A percentile compares a stretch with the other conserved stretches of the same genome.
Evolutionary conservation across 352 stramenopile species (phyloP).

Genomic region (Elongisporangium anandrum): DNA sequence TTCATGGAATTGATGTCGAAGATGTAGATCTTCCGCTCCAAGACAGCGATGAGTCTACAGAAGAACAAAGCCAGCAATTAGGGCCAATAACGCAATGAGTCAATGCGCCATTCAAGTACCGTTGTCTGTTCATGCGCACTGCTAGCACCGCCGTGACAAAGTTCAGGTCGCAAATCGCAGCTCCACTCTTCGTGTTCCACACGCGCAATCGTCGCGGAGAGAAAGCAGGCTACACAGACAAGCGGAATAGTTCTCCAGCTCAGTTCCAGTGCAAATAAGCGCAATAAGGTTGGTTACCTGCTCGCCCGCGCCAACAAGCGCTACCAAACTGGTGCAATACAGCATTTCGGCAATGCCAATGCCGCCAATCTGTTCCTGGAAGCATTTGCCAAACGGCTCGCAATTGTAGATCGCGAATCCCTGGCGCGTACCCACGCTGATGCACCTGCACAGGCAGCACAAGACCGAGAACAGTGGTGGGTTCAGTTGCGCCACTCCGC

Average conservation of each 20-base stretch:
- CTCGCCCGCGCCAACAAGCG: constrained; percentile 86
- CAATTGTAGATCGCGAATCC: constrained; percentile 92
- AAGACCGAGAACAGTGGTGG: background rate
- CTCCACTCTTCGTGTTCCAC: constrained; percentile 90
- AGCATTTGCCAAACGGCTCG: constrained; percentile 88
- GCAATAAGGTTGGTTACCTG: constrained; percentile 39
- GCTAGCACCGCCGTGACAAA: constrained; percentile 88
- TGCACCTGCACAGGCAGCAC: constrained; percentile 65
- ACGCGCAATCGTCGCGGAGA: constrained; percentile 86
- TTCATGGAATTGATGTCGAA: constrained; percentile 94
- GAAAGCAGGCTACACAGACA: constrained; percentile 71
- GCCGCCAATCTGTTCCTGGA: constrained; percentile 83
- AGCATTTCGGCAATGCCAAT: constrained; percentile 92
- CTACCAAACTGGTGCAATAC: constrained; percentile 91
- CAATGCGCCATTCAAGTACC: constrained; percentile 17
- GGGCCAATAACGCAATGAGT: too few species aligned
- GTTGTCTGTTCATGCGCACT: constrained; percentile 90
- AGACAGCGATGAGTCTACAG: constrained; percentile 66
- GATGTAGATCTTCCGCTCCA: constrained; percentile 91
- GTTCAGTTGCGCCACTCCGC: too few species aligned
- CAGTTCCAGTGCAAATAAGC: background rate
- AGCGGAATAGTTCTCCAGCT: too few species aligned
- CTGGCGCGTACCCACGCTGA: constrained; percentile 84
- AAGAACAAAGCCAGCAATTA: background rate
- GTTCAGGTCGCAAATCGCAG: constrained; percentile 90